Conservation (phyloP, 805 yeast species). For the Ogataea nakhonphanomensis region DNA sequence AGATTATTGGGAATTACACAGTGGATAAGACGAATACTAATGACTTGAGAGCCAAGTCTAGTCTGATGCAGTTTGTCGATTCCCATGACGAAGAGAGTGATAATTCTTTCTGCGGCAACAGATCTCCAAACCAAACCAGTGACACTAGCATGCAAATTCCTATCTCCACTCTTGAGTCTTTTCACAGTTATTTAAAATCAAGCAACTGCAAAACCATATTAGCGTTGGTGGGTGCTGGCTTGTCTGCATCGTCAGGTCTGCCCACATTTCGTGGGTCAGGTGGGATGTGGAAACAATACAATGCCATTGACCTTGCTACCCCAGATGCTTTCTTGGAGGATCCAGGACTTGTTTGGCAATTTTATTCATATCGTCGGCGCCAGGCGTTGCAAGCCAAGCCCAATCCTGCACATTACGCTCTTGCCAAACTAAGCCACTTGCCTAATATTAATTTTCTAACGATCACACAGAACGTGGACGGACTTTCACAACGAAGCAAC, state of each 20-base stretch:
- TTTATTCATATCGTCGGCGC: constrained; percentile 66
- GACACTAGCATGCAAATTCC: not conserved
- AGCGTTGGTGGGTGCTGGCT: constrained; percentile 79
- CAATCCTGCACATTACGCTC: constrained; percentile 67
- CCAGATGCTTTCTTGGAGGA: constrained; percentile 85
- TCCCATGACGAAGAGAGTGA: constrained; percentile 1
- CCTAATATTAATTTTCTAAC: constrained; percentile 47
- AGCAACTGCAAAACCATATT: constrained; percentile 45
- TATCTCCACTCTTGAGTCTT: constrained; percentile 24
- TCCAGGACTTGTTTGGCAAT: constrained; percentile 90
- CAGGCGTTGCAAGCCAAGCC: constrained; percentile 67
- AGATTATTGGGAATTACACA: too few relatives aligned
- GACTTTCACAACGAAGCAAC: constrained; percentile 62
- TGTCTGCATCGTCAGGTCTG: constrained; percentile 74
- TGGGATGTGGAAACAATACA: constrained; percentile 75
- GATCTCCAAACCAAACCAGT: not conserved
- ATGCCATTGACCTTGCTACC: constrained; percentile 81
- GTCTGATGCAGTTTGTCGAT: not conserved
- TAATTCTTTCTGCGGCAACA: not conserved
- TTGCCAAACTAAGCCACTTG: constrained; percentile 56
- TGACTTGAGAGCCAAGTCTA: not conserved
- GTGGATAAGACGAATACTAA: too few relatives aligned
- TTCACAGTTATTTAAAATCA: constrained; percentile 41
- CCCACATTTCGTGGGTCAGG: constrained; percentile 70
- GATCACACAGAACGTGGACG: constrained; percentile 83